These are phyloP conservation scores for Ascochyta lentis DNA, from an alignment of 2,329 filamentous ascomycete species.

Conservation along the genomic window DNA sequence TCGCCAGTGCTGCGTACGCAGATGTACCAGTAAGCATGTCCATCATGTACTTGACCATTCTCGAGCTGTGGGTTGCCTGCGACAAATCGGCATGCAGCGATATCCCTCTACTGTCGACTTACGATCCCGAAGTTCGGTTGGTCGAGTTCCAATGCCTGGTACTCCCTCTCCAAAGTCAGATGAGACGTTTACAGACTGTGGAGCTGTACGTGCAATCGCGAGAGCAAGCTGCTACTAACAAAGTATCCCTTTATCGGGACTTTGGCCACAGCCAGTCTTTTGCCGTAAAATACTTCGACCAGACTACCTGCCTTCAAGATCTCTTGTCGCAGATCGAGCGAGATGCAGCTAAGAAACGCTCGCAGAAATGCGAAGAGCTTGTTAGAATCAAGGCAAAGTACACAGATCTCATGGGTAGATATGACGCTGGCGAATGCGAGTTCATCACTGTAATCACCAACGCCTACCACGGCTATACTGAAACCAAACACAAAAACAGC, in stretches of 20 bases:
- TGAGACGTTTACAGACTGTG: slow-evolving; percentile 54
- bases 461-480: slow-evolving; percentile 7
- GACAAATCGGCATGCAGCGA: slow-evolving; percentile 56
- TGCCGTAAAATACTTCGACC: slow-evolving; percentile 56
- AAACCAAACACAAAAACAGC: slow-evolving; percentile 6
- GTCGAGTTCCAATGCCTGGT: slow-evolving; percentile 54
- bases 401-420: slow-evolving; percentile 19
- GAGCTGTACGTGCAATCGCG: slow-evolving; percentile 58
- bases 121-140: slow-evolving; percentile 54
- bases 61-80: slow-evolving; percentile 66
- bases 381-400: slow-evolving; percentile 16
- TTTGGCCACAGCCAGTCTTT: slow-evolving; percentile 52
- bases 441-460: slow-evolving; percentile 6
- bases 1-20: slow-evolving; percentile 42
- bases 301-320: slow-evolving; percentile 51
- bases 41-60: slow-evolving; percentile 61
- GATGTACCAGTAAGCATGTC: slow-evolving; percentile 58
- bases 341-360: slow-evolving; percentile 38
- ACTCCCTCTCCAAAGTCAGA: slow-evolving; percentile 53
- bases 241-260: slow-evolving; percentile 47
- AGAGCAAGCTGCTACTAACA: slow-evolving; percentile 11
- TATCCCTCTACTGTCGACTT: slow-evolving; percentile 55
- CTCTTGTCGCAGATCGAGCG: slow-evolving; percentile 50
- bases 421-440: slow-evolving; percentile 21
- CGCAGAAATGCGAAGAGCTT: slow-evolving; percentile 35